Evolutionary conservation across 345 rosid genomes (phyloP).

Genomic region (Arabidopsis arenosa): DNA sequence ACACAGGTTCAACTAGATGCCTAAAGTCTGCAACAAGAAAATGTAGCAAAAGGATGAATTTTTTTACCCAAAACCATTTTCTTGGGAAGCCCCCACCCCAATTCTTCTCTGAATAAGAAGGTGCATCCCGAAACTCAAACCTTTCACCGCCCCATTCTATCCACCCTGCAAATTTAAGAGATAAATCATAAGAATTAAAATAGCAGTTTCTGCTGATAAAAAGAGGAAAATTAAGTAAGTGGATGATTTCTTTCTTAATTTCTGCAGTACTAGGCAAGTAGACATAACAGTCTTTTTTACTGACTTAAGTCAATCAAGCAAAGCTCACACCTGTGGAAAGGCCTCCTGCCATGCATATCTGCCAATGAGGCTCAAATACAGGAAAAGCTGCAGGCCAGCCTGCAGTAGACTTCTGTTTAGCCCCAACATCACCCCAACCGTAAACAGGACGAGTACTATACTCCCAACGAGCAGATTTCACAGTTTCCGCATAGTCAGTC

Average conservation of each 20-base stretch:
- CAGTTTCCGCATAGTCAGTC: slow-evolving; percentile 66
- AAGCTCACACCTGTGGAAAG: slow-evolving; percentile 79
- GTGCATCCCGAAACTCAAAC: slow-evolving; percentile 87
- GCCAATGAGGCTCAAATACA: slow-evolving; percentile 99
- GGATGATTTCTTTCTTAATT: not conserved
- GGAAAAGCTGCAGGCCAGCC: slow-evolving; percentile 99
- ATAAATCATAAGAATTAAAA: slow-evolving; percentile 20
- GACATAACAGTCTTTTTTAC: not conserved
- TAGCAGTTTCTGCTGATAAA: slow-evolving; percentile 6
- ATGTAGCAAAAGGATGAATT: slow-evolving; percentile 30
- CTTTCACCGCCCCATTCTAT: slow-evolving; percentile 96
- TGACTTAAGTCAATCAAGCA: not conserved
- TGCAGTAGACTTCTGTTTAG: slow-evolving; percentile 86
- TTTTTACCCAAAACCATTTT: slow-evolving; percentile 96
- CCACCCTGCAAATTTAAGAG: slow-evolving; percentile 70
- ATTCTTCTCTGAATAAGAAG: slow-evolving; percentile 96
- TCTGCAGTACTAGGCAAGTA: not conserved
- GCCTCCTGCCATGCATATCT: slow-evolving; percentile 97
- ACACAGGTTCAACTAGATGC: slow-evolving; percentile 19
- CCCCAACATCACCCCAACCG: slow-evolving; percentile 93
- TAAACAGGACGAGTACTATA: slow-evolving; percentile 88
- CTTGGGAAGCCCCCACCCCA: slow-evolving; percentile 99
- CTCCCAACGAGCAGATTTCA: slow-evolving; percentile 90
- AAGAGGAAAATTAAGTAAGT: slow-evolving; percentile 13
- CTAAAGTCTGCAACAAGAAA: slow-evolving; percentile 31